Evolutionary conservation across 2,329 filamentous ascomycete species (phyloP), one percentile per base, ranked within the genome.

Genomic region (Claviceps africana): DNA sequence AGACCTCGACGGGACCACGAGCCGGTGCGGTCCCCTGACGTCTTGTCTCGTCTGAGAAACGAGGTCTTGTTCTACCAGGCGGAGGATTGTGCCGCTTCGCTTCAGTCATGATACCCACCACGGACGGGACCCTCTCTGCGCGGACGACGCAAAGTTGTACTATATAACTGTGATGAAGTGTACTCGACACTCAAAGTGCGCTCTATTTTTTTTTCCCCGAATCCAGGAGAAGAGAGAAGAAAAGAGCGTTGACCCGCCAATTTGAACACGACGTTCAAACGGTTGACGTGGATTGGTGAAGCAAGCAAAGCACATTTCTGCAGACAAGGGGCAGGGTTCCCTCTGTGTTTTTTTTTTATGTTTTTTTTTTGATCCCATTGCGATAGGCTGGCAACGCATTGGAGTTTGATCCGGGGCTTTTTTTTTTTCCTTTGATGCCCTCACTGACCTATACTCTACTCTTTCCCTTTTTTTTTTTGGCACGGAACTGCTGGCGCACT

Each of bases 11-110:
- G 60, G 35, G 66, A 67, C 51, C 54, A 59, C 50, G 65, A 67
- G 47, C 56, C 58, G 10, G 56, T 57, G 45, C 59, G 62, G 35
- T 57, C 59, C 37, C 54, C 57, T 45, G 67, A 69, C 43, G 50
- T 56, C 17, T 52, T 62, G 10, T 69, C 67, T 33, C 59, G 64
- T 17, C 58, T 69, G 48, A 58, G 67, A 52, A 65, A 69, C 54
- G 66, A 69, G 51, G 55, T 69, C 22, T 61, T 64, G 25, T 58
- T 61, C 7, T 58, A 58, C 15, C 53, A 51, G 42, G 53, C 53
- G 25, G 54, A 57, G 6, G 31, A 35, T 35, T 42, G 39, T 13
- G 43, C 11, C 19, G 33, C 47, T 37, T 43, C 53, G 2, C 21
- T 28, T 7, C 33, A 50, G 9, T 39, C 45, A 49, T 51, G 22